Evolutionary conservation across 441 rosid species (phyloP).

Genomic region (Hypseocharis bilobata): DNA sequence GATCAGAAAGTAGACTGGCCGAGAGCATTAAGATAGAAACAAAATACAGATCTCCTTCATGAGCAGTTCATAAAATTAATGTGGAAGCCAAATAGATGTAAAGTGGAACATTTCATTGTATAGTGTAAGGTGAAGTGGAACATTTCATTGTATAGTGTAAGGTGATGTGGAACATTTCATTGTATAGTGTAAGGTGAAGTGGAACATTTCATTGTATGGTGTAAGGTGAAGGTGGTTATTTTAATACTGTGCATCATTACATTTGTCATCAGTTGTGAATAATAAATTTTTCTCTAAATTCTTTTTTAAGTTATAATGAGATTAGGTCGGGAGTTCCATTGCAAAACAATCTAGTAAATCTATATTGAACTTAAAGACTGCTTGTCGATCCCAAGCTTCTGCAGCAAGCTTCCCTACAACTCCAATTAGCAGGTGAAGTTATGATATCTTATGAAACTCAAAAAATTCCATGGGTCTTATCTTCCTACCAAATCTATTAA

Average conservation of each 20-base stretch:
- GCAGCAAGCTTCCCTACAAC: neutral
- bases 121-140: no score
- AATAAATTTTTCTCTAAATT: neutral
- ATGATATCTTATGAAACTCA: no score
- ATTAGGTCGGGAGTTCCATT: neutral
- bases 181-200: neutral
- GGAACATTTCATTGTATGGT: neutral
- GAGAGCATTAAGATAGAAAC: neutral
- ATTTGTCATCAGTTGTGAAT: neutral
- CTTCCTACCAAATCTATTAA: no score
- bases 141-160: no score
- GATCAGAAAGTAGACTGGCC: neutral
- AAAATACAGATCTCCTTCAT: neutral
- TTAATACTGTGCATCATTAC: neutral
- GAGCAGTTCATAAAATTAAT: no score
- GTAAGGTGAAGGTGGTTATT: neutral
- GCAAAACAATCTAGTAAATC: neutral
- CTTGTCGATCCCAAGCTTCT: neutral
- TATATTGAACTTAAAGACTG: neutral
- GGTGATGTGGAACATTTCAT: no score
- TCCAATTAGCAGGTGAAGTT: no score
- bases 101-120: neutral
- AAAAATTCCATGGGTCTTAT: no score
- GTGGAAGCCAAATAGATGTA: neutral
- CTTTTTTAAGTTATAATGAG: neutral